Conservation (phyloP, 2,329 filamentous ascomycete species). For the Helotiales sp. region DNA sequence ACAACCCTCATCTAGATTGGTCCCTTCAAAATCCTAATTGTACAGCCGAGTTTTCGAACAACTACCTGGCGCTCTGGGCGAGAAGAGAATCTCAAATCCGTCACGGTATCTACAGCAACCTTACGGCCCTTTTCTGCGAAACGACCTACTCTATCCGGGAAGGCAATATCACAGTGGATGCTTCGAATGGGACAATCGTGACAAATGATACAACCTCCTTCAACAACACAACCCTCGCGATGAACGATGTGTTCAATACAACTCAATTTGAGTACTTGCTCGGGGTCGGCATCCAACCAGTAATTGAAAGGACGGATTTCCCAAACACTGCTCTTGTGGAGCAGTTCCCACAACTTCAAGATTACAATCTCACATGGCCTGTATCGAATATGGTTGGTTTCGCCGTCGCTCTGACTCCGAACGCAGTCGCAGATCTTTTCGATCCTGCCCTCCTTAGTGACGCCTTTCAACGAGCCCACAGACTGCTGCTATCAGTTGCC, state of each 20-base stretch:
- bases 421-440: constrained; percentile 35
- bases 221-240: constrained; percentile 23
- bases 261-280: constrained; percentile 41
- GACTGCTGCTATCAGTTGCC: constrained; percentile 41
- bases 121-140: constrained; percentile 44
- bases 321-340: constrained; percentile 20
- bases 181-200: constrained; percentile 2
- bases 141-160: constrained; percentile 46
- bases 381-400: constrained; percentile 39
- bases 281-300: constrained; percentile 24
- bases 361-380: constrained; percentile 29
- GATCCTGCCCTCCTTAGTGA: constrained; percentile 34
- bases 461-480: constrained; percentile 42
- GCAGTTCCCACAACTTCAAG: constrained; percentile 20
- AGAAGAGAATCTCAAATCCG: neutral
- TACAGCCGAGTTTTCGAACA: constrained; percentile 35
- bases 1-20: constrained; percentile 35
- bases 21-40: constrained; percentile 38
- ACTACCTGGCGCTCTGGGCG: constrained; percentile 40
- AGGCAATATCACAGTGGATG: constrained; percentile 42
- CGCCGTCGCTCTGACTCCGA: constrained; percentile 35
- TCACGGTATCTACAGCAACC: constrained; percentile 10
- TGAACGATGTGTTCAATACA: constrained; percentile 37
- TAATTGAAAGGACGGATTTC: constrained; percentile 11
- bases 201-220: neutral